Base-by-base conservation (phyloP, 2,329 filamentous ascomycete genomes). In the Aspergillus awamori region DNA sequence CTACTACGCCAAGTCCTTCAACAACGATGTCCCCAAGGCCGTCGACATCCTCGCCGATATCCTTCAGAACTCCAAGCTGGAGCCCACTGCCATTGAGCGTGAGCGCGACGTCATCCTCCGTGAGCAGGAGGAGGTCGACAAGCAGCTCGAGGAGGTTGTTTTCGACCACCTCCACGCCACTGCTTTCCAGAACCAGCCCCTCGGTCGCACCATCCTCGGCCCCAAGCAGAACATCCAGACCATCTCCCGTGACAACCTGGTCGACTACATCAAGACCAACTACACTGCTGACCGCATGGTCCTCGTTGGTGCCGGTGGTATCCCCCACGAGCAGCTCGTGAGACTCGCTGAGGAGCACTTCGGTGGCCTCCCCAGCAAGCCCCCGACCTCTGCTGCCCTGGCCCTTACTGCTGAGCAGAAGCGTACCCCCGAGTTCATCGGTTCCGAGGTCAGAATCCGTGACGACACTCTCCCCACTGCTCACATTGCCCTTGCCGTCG, bases 221-320 rank as follows among this genome's bases (percentile, higher is more conserved):
- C 95, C 95, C 70, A 93, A 93, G 82, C 89, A 99, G 86, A 99
- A 99, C 87, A 99, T 99, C 80, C 88, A 93, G 79, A 93, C 90
- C 81, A 99, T 99, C 82, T 89, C 90, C 80, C 90, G 93, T 74
- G 87, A 92, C 73, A 94, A 99, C 81, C 86, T 99, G 70, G 83
- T 85, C 79, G 91, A 91, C 84, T 99, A 99, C 84, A 98, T 99
- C 87, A 97, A 96, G 87, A 95, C 87, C 83, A 99, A 99, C 88
- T 99, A 99, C 87, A 97, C 93, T 61, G 94, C 95, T 69, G 95
- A 99, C 83, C 93, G 96, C 80, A 99, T 99, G 94, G 94, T 99
- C 68, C 90, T 99, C 52, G 95, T 97, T 70, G 93, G 93, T 77
- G 89, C 95, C 69, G 95, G 95, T 80, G 95, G 95, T 72, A 85